phyloP scores from a whole-genome alignment of 768 basidiomycete genomes.

The Mycena crocata region DNA sequence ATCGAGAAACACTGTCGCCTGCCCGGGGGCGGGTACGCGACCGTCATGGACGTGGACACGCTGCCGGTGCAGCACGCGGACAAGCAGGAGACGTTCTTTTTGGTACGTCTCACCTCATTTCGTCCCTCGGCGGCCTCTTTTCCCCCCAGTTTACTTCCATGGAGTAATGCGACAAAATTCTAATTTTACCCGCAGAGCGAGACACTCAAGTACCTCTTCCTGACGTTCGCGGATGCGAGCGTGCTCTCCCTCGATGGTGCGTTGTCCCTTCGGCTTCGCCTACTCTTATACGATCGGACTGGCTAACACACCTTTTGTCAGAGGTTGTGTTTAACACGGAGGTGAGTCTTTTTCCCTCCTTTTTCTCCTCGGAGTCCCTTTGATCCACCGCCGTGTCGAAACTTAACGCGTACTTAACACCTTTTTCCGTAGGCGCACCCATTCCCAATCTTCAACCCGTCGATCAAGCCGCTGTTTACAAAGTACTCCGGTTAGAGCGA shows the following conservation, averaged over 20 bases:
- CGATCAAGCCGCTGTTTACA: constrained; percentile 12
- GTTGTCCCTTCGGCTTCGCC: constrained; percentile 42
- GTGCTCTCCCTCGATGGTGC: constrained; percentile 79
- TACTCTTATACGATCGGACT: background rate
- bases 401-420: too few relatives aligned
- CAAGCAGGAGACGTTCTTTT: constrained; percentile 95
- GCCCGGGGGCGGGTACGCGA: constrained; percentile 85
- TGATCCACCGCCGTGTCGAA: background rate
- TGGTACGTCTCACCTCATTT: constrained; percentile 70
- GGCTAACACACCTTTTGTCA: constrained; percentile 37
- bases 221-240: constrained; percentile 81
- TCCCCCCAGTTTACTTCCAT: too few relatives aligned
- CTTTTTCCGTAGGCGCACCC: constrained; percentile 42
- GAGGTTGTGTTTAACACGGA: constrained; percentile 95
- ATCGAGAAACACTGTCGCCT: constrained; percentile 87
- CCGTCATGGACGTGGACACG: constrained; percentile 87
- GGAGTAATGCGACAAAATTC: background rate
- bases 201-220: constrained; percentile 90
- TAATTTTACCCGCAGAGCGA: constrained; percentile 67
- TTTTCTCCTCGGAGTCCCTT: background rate
- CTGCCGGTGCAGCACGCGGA: constrained; percentile 76
- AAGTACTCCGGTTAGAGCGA: too few relatives aligned
- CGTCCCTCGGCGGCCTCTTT: background rate
- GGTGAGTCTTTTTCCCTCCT: constrained; percentile 48
- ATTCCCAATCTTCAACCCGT: constrained; percentile 50